Conservation (phyloP, 352 stramenopile genomes). For the Pythium graminicola region DNA sequence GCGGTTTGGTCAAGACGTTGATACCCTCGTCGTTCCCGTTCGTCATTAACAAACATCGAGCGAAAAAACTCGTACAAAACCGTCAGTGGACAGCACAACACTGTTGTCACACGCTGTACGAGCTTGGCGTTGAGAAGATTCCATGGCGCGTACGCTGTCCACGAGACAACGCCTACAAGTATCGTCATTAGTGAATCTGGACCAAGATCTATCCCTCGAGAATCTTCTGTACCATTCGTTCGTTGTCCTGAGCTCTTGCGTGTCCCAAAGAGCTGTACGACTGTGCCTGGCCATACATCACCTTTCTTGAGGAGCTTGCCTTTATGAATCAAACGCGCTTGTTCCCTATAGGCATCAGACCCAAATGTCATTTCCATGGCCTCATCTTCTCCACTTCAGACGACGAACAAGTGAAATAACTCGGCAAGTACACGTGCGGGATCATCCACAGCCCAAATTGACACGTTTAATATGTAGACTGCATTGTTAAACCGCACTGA, state of each 20-base stretch:
- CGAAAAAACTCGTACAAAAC: conserved; percentile 64
- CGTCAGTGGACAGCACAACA: conserved; percentile 65
- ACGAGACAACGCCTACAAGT: conserved; percentile 15
- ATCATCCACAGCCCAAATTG: conserved; percentile 72
- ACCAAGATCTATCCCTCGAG: no score
- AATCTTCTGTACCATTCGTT: background rate
- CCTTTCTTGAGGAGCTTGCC: conserved; percentile 79
- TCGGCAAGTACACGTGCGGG: conserved; percentile 48
- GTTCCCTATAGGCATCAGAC: conserved; percentile 30
- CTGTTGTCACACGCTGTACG: conserved; percentile 30
- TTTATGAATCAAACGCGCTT: conserved; percentile 67
- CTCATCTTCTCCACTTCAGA: background rate
- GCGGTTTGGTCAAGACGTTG: conserved; percentile 24
- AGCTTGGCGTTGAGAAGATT: conserved; percentile 11
- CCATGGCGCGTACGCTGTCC: conserved; percentile 33
- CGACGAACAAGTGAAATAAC: conserved; percentile 67
- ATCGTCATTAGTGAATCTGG: background rate
- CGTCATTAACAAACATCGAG: conserved; percentile 47
- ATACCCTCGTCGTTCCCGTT: conserved; percentile 41
- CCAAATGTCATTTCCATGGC: background rate
- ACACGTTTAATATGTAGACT: conserved; percentile 70
- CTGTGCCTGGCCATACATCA: conserved; percentile 70
- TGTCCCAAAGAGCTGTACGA: conserved; percentile 80
- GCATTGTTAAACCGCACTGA: conserved; percentile 78
- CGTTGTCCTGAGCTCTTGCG: conserved; percentile 27